Base-by-base conservation (phyloP, 2,329 filamentous ascomycete genomes). In the Ceratocystis colombiana region DNA sequence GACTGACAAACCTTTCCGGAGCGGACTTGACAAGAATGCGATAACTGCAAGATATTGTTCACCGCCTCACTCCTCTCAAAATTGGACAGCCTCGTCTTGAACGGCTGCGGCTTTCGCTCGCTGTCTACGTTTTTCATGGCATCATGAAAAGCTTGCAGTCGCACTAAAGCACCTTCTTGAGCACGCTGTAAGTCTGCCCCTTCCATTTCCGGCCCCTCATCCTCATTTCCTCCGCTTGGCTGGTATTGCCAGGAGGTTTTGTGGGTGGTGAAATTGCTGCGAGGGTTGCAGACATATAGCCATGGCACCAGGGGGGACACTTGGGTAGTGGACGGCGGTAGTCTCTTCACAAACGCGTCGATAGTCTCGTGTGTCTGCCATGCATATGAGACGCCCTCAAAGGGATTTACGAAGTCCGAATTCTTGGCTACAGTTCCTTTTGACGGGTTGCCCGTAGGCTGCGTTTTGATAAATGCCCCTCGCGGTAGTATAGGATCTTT, bases 211-310 rank as follows among this genome's bases (percentile, higher is more conserved):
- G 80, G 79, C 0, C 75, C 79, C 68, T 82, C 80, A 63, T 82
- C 76, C 69, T 80, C 78, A 65, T 79, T 78, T 0, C 78, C 79
- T 53, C 72, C 76, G 65, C 77, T 73, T 15, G 68, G 67, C 67
- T 77, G 76, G 64, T 73, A 77, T 45, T 74, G 69, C 4, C 73
- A 73, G 33, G 72, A 70, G 6, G 67, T 68, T 67, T 73, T 77
- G 57, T 72, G 69, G 17, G 74, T 75, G 4, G 75, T 74, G 2
- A 73, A 72, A 20, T 59, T 46, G 68, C 77, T 77, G 71, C 81
- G 81, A 0, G 87, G 87, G 73, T 90, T 90, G 64, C 80, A 81
- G 53, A 88, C 82, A 77, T 82, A 90, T 61, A 96, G 89, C 88
- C 89, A 94, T 0, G 81, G 81, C 2, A 80, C 78, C 0, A 76